Base-by-base conservation (phyloP, 805 yeast species). In the Schwanniomyces polymorphus region DNA sequence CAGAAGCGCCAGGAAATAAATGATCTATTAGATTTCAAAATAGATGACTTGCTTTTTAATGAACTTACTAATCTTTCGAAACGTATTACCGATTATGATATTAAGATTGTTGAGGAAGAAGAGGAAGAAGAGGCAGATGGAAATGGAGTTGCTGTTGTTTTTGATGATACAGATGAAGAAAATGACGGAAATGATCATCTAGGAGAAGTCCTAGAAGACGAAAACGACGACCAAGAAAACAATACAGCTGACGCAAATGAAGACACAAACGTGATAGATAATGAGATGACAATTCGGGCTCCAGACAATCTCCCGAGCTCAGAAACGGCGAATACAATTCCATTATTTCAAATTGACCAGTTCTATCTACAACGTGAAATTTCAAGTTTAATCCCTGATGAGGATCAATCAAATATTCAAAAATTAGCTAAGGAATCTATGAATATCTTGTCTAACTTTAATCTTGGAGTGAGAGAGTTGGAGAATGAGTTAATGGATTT, bases 311-410 rank as follows among this genome's bases (percentile, higher is more conserved):
- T 28, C 7, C 9, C 33, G 4, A 28, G 17, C 7, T 18, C 23
- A 26, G 25, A 33, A 21, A 21, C 27, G 29, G 29, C 2, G 3
- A 14, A 38, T n/a, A 9, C 40, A 12, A 16, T 55, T 8, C 43
- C 58, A 14, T 16, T 58, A 9, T 38, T 46, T 31, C 54, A 52
- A 16, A 55, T 62, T 10, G 64, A 74, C 45, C 64, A 60, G 6
- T 76, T 68, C 47, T 88, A 82, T 78, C 63, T 88, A 2, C 80
- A 80, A 43, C 70, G 81, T 47, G 72, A 75, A 42, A 52, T 88
- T 1, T 61, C 80, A 59, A 35, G 54, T 45, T 7, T 67, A 61
- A 41, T 54, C 58, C 51, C 55, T 3, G 54, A 23, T 81, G 81
- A 53, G 62, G 76, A 51, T 71, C 59, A 58, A 58, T 62, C 35